These are phyloP conservation scores for Dryas integrifolia DNA, from an alignment of 331 rosid genomes.

Conservation along the genomic window DNA sequence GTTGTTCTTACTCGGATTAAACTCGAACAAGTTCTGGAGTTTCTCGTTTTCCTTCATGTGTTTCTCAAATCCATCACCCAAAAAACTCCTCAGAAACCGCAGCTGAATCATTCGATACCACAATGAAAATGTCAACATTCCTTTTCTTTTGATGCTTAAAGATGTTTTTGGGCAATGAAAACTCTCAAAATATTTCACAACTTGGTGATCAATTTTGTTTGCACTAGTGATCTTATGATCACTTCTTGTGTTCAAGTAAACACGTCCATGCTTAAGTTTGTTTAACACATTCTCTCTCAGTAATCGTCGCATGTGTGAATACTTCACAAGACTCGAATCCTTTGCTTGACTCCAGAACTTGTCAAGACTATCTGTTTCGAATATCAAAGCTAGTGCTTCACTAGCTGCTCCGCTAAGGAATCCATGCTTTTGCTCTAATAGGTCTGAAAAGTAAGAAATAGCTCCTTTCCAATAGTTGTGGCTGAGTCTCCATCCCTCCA, in stretches of 20 bases:
- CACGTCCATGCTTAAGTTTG: background rate
- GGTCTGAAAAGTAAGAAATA: conserved; percentile 8
- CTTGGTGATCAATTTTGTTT: background rate
- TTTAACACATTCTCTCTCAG: background rate
- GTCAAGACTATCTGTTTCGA: conserved; percentile 17
- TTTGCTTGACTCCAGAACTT: conserved; percentile 29
- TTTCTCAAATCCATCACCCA: conserved; percentile 27
- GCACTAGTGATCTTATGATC: background rate
- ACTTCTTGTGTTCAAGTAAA: background rate
- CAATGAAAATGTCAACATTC: conserved; percentile 18
- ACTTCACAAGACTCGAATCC: background rate
- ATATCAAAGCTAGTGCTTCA: conserved; percentile 35
- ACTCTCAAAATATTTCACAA: background rate
- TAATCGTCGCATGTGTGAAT: background rate
- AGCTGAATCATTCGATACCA: conserved; percentile 35
- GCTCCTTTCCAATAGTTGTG: conserved; percentile 34
- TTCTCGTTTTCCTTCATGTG: conserved; percentile 31
- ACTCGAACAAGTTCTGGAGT: conserved; percentile 22
- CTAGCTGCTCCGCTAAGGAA: conserved; percentile 24
- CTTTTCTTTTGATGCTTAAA: conserved; percentile 10
- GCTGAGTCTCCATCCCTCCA: conserved; percentile 28
- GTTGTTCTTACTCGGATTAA: background rate
- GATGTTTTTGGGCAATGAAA: conserved; percentile 10
- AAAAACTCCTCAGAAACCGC: conserved; percentile 24
- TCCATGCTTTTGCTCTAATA: conserved; percentile 28